Evolutionary conservation across 495 filamentous ascomycete species (phyloP).

Genomic region (Penicillium steckii): DNA sequence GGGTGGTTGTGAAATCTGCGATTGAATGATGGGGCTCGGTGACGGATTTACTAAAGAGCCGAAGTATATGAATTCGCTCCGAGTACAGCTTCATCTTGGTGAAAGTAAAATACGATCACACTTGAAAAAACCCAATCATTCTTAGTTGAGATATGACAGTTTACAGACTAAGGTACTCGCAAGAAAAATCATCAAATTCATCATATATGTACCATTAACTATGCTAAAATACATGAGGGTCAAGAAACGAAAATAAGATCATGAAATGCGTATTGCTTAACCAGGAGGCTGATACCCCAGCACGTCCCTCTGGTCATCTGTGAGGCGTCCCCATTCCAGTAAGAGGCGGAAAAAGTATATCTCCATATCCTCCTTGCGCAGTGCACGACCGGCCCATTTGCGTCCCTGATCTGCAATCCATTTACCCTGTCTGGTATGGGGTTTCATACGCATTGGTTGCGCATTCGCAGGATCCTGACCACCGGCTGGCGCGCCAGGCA

Average conservation of each 20-base stretch:
- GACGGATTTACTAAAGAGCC: constrained; percentile 4
- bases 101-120: no score
- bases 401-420: constrained; percentile 67
- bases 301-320: constrained; percentile 60
- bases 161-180: no score
- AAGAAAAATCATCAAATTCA: neutral
- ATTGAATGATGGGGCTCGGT: neutral
- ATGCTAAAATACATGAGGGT: neutral
- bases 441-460: constrained; percentile 22
- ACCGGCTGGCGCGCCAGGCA: constrained; percentile 8
- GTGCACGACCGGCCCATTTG: constrained; percentile 61
- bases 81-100: no score
- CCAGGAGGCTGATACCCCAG: constrained; percentile 45
- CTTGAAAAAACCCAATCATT: no score
- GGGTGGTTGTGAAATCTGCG: neutral
- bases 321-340: constrained; percentile 70
- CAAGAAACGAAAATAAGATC: neutral
- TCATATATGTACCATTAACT: neutral
- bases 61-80: neutral
- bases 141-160: no score
- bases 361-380: constrained; percentile 80
- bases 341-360: constrained; percentile 78
- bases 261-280: neutral
- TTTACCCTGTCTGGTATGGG: constrained; percentile 49
- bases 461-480: neutral